These are phyloP conservation scores for Neospermospora avenae DNA, from an alignment of 2,329 filamentous ascomycete species.

Conservation along the genomic window DNA sequence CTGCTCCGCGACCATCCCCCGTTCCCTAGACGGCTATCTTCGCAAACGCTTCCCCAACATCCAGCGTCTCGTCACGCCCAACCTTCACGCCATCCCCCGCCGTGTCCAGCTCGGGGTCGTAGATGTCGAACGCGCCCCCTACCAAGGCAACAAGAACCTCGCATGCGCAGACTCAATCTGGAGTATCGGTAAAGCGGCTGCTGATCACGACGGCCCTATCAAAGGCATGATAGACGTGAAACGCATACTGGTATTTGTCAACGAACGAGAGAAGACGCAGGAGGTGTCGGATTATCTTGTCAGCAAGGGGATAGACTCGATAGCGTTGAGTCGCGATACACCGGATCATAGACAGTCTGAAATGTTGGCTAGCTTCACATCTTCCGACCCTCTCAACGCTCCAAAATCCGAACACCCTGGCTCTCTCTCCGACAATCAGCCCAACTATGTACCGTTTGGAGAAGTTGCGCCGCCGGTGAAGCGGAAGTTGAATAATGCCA, in stretches of 20 bases:
- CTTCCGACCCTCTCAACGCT: constrained; percentile 37
- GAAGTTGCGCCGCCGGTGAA: constrained; percentile 26
- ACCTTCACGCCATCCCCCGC: constrained; percentile 91
- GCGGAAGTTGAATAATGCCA: constrained; percentile 64
- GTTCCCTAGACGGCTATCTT: constrained; percentile 83
- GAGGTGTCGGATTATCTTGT: constrained; percentile 76
- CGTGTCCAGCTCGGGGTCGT: constrained; percentile 92
- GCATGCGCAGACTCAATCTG: constrained; percentile 95
- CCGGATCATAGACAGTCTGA: constrained; percentile 73
- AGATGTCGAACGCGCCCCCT: constrained; percentile 88
- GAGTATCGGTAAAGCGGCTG: constrained; percentile 78
- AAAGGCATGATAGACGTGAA: constrained; percentile 65
- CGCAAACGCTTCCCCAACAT: constrained; percentile 78
- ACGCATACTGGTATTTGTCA: constrained; percentile 92
- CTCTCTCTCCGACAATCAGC: constrained; percentile 39
- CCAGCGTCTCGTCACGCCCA: constrained; percentile 84
- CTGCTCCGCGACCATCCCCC: constrained; percentile 94
- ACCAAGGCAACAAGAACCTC: constrained; percentile 86
- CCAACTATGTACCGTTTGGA: constrained; percentile 33
- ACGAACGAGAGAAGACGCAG: constrained; percentile 85
- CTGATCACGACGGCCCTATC: constrained; percentile 52
- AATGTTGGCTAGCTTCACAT: constrained; percentile 72
- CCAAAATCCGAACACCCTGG: constrained; percentile 38
- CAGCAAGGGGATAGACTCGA: constrained; percentile 83
- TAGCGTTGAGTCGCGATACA: constrained; percentile 82